Percentiles rank a stretch among this genome's conserved stretches.
These are phyloP conservation scores for Symbiotaphrina buchneri DNA, from an alignment of 495 filamentous ascomycete genomes.

Conservation along the genomic window DNA sequence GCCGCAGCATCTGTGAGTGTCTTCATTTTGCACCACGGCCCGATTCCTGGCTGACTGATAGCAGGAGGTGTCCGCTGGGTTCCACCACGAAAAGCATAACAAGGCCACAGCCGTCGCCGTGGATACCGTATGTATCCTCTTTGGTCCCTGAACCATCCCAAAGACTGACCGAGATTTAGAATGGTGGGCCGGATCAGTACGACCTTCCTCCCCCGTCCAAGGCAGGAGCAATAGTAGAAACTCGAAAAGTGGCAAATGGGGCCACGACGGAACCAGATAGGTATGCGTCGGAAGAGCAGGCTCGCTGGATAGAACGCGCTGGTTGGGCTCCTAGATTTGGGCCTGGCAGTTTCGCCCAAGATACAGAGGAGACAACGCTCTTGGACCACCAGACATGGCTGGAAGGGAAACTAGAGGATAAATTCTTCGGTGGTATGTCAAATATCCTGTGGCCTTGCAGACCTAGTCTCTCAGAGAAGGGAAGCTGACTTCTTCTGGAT, in stretches of 20 bases:
- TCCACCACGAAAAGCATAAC: constrained; percentile 39
- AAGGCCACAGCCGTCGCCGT: constrained; percentile 47
- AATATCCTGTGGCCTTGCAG: neutral
- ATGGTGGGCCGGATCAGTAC: constrained; percentile 42
- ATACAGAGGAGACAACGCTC: constrained; percentile 36
- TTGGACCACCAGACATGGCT: constrained; percentile 74
- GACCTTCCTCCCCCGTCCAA: constrained; percentile 59
- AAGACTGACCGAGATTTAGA: constrained; percentile 15
- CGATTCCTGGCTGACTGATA: constrained; percentile 3
- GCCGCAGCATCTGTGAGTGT: constrained; percentile 52
- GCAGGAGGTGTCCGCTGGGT: constrained; percentile 34
- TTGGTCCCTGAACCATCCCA: neutral
- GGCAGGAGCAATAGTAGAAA: constrained; percentile 31
- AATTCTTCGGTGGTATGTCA: constrained; percentile 61
- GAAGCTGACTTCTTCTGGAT: constrained; percentile 1
- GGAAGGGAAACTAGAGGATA: constrained; percentile 68
- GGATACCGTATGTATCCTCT: constrained; percentile 30
- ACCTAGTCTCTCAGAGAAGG: neutral
- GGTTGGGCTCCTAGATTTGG: constrained; percentile 85
- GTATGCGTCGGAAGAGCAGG: constrained; percentile 14
- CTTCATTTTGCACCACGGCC: neutral
- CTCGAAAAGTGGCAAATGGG: constrained; percentile 18
- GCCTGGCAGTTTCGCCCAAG: constrained; percentile 21
- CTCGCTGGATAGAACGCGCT: constrained; percentile 38
- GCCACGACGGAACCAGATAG: constrained; percentile 24